These are phyloP conservation scores for Porogramme epimiltina DNA, from an alignment of 1,284 basidiomycete species.

Conservation along the genomic window DNA sequence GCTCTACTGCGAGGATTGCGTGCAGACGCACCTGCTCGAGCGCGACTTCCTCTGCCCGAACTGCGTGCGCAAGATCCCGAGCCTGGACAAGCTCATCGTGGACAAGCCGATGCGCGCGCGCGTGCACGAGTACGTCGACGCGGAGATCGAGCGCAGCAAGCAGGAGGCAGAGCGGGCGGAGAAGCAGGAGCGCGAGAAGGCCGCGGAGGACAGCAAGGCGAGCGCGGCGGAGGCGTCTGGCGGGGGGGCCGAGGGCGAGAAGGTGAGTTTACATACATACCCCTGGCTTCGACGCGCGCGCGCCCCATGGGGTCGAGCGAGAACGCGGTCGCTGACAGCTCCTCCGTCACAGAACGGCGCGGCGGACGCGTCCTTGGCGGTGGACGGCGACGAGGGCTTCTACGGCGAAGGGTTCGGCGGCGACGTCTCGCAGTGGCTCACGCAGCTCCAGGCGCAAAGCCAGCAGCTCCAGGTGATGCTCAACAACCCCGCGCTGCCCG, in stretches of 20 bases:
- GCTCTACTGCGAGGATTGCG: conserved; percentile 94
- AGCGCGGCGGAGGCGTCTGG: conserved; percentile 8
- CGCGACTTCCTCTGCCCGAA: conserved; percentile 91
- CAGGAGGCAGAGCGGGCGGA: conserved; percentile 46
- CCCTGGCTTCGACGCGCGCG: too few species aligned
- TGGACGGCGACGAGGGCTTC: conserved; percentile 58
- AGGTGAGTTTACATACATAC: conserved; percentile 7
- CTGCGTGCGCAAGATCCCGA: conserved; percentile 84
- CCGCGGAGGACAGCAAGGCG: conserved; percentile 4
- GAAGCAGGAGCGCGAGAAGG: conserved; percentile 8
- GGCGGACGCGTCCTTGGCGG: too few species aligned
- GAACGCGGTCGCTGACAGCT: neutral
- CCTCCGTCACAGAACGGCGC: conserved; percentile 5
- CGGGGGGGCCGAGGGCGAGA: conserved; percentile 11
- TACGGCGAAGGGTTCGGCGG: conserved; percentile 60
- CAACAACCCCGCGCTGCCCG: conserved; percentile 71
- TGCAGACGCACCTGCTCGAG: conserved; percentile 88
- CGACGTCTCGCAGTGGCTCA: conserved; percentile 70
- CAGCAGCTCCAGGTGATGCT: conserved; percentile 74
- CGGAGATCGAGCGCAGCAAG: conserved; percentile 81
- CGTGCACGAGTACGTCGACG: conserved; percentile 82
- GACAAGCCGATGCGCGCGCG: conserved; percentile 80
- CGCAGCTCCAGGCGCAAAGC: conserved; percentile 79
- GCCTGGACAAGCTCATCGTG: conserved; percentile 79
- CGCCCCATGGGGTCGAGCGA: too few species aligned